Percentiles rank a stretch among this genome's conserved stretches.
phyloP scores from a whole-genome alignment of 345 rosid genomes.

The Camelina sativa region DNA sequence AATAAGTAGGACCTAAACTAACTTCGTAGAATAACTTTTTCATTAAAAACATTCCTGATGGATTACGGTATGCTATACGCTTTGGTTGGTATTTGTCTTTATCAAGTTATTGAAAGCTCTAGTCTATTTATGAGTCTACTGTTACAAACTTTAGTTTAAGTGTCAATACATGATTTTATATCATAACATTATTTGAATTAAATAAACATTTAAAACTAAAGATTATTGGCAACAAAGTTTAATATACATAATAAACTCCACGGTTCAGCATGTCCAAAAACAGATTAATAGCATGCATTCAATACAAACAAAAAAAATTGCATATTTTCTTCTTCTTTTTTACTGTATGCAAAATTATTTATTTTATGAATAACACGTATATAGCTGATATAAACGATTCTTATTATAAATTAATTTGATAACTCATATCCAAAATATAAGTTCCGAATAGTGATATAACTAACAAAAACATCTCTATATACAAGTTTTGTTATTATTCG shows the following conservation, averaged over 20 bases:
- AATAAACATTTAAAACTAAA: background rate
- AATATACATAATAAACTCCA: background rate
- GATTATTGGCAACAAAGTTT: background rate
- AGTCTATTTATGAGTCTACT: slow-evolving; percentile 23
- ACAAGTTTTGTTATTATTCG: no score
- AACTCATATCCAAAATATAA: background rate
- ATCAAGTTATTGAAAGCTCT: slow-evolving; percentile 20
- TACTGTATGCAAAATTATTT: no score
- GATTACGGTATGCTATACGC: background rate
- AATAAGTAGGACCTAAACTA: background rate
- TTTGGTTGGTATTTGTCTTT: slow-evolving; percentile 39
- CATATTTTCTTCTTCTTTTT: no score
- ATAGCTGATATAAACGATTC: no score
- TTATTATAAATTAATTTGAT: background rate
- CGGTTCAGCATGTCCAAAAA: background rate
- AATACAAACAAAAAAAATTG: background rate
- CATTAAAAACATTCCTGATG: slow-evolving; percentile 11
- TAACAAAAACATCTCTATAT: no score
- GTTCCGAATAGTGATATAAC: no score
- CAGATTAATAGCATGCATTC: background rate
- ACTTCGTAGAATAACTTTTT: background rate
- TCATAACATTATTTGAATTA: background rate
- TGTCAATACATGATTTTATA: background rate
- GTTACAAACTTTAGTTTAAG: background rate
- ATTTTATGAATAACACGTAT: background rate